Conservation (phyloP, 2,329 filamentous ascomycete species). For the Paraconiothyrium sp. region DNA sequence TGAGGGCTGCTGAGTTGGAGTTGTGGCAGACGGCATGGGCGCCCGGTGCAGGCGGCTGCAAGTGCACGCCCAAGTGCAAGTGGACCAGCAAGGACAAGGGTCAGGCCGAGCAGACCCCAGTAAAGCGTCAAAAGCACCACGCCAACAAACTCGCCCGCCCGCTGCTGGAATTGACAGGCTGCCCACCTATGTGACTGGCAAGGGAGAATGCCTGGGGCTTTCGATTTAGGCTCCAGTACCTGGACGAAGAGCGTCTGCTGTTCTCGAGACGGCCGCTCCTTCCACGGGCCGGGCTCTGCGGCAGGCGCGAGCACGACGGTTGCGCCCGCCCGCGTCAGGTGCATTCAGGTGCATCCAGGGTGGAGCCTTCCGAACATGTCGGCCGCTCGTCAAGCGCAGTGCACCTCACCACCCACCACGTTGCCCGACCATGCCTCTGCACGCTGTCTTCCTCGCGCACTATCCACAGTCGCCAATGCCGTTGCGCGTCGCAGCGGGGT, state of each 20-base stretch:
- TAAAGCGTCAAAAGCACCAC: slow-evolving; percentile 10
- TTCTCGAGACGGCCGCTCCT: not conserved
- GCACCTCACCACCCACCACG: not conserved
- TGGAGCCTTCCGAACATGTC: slow-evolving; percentile 9
- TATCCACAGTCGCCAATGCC: not conserved
- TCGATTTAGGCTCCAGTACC: not conserved
- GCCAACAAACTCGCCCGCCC: slow-evolving; percentile 7
- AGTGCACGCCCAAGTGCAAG: not conserved
- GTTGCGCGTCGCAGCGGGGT: not conserved
- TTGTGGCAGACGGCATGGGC: slow-evolving; percentile 15
- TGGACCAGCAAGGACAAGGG: slow-evolving; percentile 6
- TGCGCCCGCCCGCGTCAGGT: slow-evolving; percentile 3
- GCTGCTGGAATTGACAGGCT: not conserved
- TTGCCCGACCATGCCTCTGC: no score
- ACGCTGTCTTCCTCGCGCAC: no score
- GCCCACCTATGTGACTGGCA: not conserved
- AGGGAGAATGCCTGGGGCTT: not conserved
- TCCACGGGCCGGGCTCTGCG: not conserved
- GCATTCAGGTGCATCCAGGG: not conserved
- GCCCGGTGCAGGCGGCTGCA: slow-evolving; percentile 5
- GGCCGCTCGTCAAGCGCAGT: slow-evolving; percentile 1
- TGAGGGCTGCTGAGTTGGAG: slow-evolving; percentile 12
- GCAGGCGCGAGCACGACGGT: slow-evolving; percentile 4
- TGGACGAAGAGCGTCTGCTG: no score
- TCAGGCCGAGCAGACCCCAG: slow-evolving; percentile 9